phyloP scores from a whole-genome alignment of 495 filamentous ascomycete genomes.

The Aspergillus heteromorphus region DNA sequence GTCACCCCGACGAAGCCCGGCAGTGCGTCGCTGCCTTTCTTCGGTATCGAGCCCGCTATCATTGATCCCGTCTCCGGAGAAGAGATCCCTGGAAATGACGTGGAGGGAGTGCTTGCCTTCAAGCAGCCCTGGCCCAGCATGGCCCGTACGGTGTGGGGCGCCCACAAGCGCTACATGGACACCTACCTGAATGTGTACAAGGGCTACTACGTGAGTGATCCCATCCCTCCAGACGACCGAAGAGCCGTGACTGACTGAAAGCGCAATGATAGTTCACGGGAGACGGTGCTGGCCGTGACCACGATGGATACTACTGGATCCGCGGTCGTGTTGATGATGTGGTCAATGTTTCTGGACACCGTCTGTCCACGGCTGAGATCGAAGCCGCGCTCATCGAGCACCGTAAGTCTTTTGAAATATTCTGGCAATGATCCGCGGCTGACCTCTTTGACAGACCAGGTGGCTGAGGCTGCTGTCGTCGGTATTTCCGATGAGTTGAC shows the following conservation, averaged over 20 bases:
- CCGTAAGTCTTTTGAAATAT: conserved; percentile 41
- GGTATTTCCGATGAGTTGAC: conserved; percentile 90
- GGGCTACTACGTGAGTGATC: conserved; percentile 82
- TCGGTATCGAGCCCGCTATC: conserved; percentile 96
- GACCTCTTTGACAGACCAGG: conserved; percentile 30
- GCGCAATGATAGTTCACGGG: conserved; percentile 74
- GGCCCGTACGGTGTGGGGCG: conserved; percentile 97
- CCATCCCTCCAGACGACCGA: background rate
- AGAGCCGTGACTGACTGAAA: conserved; percentile 8
- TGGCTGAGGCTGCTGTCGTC: conserved; percentile 94
- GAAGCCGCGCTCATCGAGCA: conserved; percentile 96
- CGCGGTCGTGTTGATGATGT: conserved; percentile 97
- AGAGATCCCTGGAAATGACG: conserved; percentile 92
- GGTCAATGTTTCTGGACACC: conserved; percentile 94
- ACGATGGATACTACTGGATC: conserved; percentile 99
- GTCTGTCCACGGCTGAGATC: conserved; percentile 95
- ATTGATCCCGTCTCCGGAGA: conserved; percentile 94
- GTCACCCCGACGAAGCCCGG: conserved; percentile 54
- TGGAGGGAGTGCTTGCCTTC: conserved; percentile 96
- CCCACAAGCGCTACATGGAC: conserved; percentile 98
- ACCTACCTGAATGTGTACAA: conserved; percentile 98
- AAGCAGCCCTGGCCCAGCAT: conserved; percentile 99
- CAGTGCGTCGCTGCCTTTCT: conserved; percentile 67
- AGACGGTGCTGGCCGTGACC: conserved; percentile 93
- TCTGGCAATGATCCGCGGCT: background rate